A percentile compares a stretch with the other conserved stretches of the same genome.
Conservation (phyloP, 2,329 filamentous ascomycete genomes). For the Colletotrichum sp. region DNA sequence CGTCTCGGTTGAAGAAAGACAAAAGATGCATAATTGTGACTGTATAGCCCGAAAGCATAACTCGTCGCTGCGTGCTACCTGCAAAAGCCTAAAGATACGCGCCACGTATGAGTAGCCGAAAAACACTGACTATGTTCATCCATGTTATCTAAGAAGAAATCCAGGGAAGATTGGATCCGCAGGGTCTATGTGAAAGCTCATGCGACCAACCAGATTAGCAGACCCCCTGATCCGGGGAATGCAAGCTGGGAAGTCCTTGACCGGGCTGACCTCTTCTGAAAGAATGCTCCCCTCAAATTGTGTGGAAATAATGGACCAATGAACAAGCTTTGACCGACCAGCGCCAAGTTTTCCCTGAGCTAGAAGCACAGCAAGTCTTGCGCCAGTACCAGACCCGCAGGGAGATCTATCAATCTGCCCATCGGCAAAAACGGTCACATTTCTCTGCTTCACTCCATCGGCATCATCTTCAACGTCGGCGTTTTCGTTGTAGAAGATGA, state of each 20-base stretch:
- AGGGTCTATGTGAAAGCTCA: constrained; percentile 10
- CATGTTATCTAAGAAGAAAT: constrained; percentile 1
- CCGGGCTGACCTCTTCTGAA: background rate
- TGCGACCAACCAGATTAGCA: constrained; percentile 5
- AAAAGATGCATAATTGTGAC: background rate
- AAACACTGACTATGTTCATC: background rate
- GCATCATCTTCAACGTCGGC: background rate
- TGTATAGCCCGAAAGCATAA: background rate
- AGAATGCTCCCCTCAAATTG: background rate
- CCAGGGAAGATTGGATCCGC: constrained; percentile 2
- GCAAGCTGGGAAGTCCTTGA: background rate
- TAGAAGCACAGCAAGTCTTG: constrained; percentile 22
- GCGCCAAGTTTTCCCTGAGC: background rate
- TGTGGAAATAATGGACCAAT: background rate
- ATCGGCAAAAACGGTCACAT: constrained; percentile 30
- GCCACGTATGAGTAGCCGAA: background rate
- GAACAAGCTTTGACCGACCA: background rate
- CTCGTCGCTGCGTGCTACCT: background rate
- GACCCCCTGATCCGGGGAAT: background rate
- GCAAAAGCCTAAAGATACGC: background rate
- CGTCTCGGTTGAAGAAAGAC: background rate
- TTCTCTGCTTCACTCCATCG: constrained; percentile 13
- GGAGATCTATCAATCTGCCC: constrained; percentile 31
- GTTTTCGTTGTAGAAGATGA: constrained; percentile 16
- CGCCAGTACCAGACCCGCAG: constrained; percentile 28